A percentile compares a stretch with the other conserved stretches of the same genome.
phyloP scores from a whole-genome alignment of 2,329 filamentous ascomycete species.

The Phoma sp. region DNA sequence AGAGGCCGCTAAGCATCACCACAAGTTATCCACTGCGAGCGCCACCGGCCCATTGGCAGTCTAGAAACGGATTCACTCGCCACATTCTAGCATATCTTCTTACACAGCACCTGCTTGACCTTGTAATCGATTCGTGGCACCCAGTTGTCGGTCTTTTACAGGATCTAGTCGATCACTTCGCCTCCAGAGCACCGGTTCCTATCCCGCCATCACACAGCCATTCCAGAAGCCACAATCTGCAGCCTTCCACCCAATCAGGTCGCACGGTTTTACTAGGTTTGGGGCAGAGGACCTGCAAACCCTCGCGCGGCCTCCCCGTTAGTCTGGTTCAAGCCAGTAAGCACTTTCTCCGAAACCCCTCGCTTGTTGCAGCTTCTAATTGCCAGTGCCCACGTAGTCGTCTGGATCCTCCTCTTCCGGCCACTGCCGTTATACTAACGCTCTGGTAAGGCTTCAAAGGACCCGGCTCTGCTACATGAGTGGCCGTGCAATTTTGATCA shows the following conservation, averaged over 20 bases:
- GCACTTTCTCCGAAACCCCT: slow-evolving; percentile 27
- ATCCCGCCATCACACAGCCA: slow-evolving; percentile 39
- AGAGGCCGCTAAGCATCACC: slow-evolving; percentile 41
- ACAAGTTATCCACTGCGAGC: slow-evolving; percentile 40
- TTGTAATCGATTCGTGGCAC: slow-evolving; percentile 26
- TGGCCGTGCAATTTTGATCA: slow-evolving; percentile 46
- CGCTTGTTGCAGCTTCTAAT: slow-evolving; percentile 34
- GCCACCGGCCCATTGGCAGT: slow-evolving; percentile 41
- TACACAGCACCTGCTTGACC: slow-evolving; percentile 29
- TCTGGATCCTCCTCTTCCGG: slow-evolving; percentile 25
- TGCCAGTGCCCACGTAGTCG: slow-evolving; percentile 33
- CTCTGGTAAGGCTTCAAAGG: slow-evolving; percentile 41
- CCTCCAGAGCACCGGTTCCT: slow-evolving; percentile 45
- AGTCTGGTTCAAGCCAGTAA: slow-evolving; percentile 31
- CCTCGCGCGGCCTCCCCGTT: slow-evolving; percentile 43
- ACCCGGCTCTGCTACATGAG: slow-evolving; percentile 38
- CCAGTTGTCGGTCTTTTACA: slow-evolving; percentile 11
- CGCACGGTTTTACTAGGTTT: slow-evolving; percentile 18
- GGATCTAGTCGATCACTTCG: slow-evolving; percentile 41
- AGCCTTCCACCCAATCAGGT: slow-evolving; percentile 39
- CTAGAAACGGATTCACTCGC: slow-evolving; percentile 48
- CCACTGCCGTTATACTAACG: slow-evolving; percentile 39
- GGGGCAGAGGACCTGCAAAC: slow-evolving; percentile 40
- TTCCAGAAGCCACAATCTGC: slow-evolving; percentile 40
- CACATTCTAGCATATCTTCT: slow-evolving; percentile 41